phyloP scores from a whole-genome alignment of 306 rosid species.

The Castanea crenata region DNA sequence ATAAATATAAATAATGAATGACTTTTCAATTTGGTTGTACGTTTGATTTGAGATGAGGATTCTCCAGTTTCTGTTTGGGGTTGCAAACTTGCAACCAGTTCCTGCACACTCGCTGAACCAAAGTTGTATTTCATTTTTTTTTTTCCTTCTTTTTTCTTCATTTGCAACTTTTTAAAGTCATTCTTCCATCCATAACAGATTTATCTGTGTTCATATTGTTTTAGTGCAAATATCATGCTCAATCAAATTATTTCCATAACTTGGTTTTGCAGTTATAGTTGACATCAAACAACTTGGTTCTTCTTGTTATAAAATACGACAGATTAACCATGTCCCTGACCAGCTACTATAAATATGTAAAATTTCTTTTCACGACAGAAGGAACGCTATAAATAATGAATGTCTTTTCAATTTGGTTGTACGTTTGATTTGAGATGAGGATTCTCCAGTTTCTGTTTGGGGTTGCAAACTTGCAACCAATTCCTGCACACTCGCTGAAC shows the following conservation, averaged over 20 bases:
- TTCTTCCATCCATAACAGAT: neutral
- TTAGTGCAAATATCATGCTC: neutral
- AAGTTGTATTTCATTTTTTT: neutral
- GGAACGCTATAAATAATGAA: conserved; percentile 15
- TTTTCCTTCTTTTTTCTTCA: neutral
- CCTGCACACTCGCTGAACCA: conserved; percentile 3
- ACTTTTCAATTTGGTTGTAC: conserved; percentile 20
- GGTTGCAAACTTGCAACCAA: conserved; percentile 69
- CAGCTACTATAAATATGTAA: no score
- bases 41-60: conserved; percentile 18
- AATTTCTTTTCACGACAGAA: no score
- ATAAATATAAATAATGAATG: conserved; percentile 30
- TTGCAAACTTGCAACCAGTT: conserved; percentile 66
- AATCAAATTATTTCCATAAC: no score
- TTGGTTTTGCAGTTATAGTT: no score
- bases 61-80: conserved; percentile 31
- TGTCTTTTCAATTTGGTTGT: conserved; percentile 21
- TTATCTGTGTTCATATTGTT: neutral
- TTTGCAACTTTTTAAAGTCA: neutral
- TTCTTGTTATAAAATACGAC: no score
- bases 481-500: neutral
- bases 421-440: conserved; percentile 15
- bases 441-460: conserved; percentile 28
- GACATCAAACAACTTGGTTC: no score
- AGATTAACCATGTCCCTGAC: no score